phyloP scores from a whole-genome alignment of 257 asterid species.

The Solanum pinnatisectum region DNA sequence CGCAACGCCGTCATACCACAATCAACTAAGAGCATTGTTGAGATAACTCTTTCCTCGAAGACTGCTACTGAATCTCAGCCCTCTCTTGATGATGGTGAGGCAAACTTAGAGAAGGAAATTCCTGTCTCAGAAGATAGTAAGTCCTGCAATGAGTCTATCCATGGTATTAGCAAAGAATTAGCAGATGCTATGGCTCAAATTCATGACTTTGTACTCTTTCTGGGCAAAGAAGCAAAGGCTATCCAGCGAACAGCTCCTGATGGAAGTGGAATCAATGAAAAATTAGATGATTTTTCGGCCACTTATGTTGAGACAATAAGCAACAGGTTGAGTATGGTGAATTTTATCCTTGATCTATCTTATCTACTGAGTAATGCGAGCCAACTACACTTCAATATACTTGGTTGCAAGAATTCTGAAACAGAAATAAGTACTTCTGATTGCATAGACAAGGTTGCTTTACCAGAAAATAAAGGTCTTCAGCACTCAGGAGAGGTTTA shows the following conservation, averaged over 20 bases:
- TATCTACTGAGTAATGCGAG: constrained; percentile 50
- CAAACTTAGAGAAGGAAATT: constrained; percentile 14
- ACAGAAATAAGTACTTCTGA: constrained; percentile 60
- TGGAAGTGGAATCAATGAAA: constrained; percentile 39
- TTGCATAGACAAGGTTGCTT: constrained; percentile 81
- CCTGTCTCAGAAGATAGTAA: constrained; percentile 19
- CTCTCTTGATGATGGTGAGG: constrained; percentile 16
- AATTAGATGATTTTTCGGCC: constrained; percentile 39
- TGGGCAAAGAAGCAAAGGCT: constrained; percentile 61
- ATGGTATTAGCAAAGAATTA: constrained; percentile 34
- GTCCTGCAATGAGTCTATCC: constrained; percentile 10
- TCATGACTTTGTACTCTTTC: constrained; percentile 44
- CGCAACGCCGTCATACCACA: constrained; percentile 19
- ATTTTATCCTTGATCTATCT: constrained; percentile 65
- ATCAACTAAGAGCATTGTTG: constrained; percentile 19
- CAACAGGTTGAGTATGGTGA: constrained; percentile 26
- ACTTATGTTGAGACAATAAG: constrained; percentile 37
- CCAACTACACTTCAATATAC: constrained; percentile 58
- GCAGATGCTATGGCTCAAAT: constrained; percentile 55
- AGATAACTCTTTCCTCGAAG: constrained; percentile 14
- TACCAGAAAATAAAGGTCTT: constrained; percentile 63
- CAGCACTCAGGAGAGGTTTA: constrained; percentile 43
- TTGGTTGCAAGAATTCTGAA: constrained; percentile 58
- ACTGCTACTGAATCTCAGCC: constrained; percentile 9
- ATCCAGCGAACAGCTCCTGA: constrained; percentile 40